These are phyloP conservation scores for Arabidopsis hybrid DNA, from an alignment of 441 rosid species.

Conservation along the genomic window DNA sequence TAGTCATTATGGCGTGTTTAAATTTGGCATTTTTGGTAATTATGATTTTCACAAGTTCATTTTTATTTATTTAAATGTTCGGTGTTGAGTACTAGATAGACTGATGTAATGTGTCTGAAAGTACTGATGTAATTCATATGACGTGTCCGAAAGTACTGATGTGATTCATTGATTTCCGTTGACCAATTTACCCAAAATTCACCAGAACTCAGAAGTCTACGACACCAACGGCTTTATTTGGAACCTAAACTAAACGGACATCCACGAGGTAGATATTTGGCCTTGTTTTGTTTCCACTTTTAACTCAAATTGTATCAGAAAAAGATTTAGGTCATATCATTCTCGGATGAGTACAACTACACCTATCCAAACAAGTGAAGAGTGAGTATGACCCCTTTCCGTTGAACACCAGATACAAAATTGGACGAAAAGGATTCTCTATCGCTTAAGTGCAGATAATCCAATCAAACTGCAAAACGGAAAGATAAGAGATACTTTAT, in stretches of 20 bases:
- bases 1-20: neutral
- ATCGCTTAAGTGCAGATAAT: neutral
- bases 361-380: neutral
- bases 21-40: slow-evolving; percentile 4
- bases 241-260: neutral
- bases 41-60: neutral
- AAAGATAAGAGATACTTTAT: slow-evolving; percentile 5
- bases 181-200: neutral
- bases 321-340: neutral
- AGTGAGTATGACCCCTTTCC: neutral
- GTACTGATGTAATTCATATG: neutral
- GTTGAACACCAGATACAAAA: slow-evolving; percentile 3
- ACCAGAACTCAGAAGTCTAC: neutral
- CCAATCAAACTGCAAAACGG: neutral
- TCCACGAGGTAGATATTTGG: neutral
- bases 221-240: neutral
- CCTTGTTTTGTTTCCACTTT: neutral
- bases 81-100: neutral
- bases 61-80: neutral
- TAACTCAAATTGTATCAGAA: neutral
- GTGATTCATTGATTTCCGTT: neutral
- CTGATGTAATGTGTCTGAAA: slow-evolving; percentile 9
- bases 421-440: slow-evolving; percentile 13
- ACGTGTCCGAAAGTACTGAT: slow-evolving; percentile 2
- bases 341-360: neutral